Percentiles rank a stretch among this genome's conserved stretches.
Conservation (phyloP, 2,329 filamentous ascomycete species). For the Mycogone perniciosa region DNA sequence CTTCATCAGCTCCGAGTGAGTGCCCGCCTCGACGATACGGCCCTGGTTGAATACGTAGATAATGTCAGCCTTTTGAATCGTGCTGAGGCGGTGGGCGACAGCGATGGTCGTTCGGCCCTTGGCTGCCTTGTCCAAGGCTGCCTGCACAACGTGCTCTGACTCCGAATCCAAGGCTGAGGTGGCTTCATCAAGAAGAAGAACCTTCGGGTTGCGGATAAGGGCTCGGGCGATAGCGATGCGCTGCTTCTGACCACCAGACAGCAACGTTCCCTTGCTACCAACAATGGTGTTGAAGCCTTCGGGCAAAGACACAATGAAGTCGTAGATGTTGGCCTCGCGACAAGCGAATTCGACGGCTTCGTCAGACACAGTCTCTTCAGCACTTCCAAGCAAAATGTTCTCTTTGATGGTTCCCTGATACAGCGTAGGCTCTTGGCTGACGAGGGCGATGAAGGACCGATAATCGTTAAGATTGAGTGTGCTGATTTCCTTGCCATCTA, state of each 20-base stretch:
- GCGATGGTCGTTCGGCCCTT: conserved; percentile 14
- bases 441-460: conserved; percentile 74
- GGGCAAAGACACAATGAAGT: conserved; percentile 80
- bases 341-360: conserved; percentile 71
- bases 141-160: conserved; percentile 11
- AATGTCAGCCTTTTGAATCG: conserved; percentile 88
- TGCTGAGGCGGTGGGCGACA: conserved; percentile 57
- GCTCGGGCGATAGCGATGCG: conserved; percentile 12
- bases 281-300: conserved; percentile 12
- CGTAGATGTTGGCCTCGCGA: conserved; percentile 86
- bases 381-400: conserved; percentile 76
- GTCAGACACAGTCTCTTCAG: conserved; percentile 62
- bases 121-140: conserved; percentile 22
- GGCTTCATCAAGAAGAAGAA: conserved; percentile 11
- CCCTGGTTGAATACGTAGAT: conserved; percentile 97
- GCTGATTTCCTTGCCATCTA: conserved; percentile 80
- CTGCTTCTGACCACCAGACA: conserved; percentile 13
- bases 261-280: conserved; percentile 36
- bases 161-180: conserved; percentile 11
- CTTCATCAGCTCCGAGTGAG: conserved; percentile 66
- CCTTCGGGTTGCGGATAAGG: conserved; percentile 11
- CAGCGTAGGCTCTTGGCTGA: conserved; percentile 88
- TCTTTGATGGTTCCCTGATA: conserved; percentile 90
- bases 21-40: conserved; percentile 76
- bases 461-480: conserved; percentile 81